Percentiles rank a stretch among this genome's conserved stretches.
These are phyloP conservation scores for Hymenotorrendiella dingleyae DNA, from an alignment of 2,329 filamentous ascomycete species.

Conservation along the genomic window DNA sequence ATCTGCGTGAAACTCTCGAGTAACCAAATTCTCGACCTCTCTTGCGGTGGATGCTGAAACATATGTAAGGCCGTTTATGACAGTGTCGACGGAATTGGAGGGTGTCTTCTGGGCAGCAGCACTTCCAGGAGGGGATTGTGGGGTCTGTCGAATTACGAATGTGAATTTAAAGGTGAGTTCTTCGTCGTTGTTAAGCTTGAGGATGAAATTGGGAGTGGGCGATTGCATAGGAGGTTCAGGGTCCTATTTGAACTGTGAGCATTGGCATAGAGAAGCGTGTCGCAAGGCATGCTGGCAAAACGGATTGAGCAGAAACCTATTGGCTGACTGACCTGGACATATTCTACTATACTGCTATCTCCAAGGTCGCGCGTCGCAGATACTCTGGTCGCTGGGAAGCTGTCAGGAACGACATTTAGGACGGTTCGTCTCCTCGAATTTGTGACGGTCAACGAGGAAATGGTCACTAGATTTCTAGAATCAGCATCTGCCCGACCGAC, in stretches of 20 bases:
- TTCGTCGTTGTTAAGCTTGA: constrained; percentile 85
- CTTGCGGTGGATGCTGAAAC: constrained; percentile 79
- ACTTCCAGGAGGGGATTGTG: constrained; percentile 36
- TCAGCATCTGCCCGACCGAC: constrained; percentile 9
- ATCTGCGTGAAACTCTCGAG: constrained; percentile 91
- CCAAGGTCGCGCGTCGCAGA: constrained; percentile 63
- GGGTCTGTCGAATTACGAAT: constrained; percentile 64
- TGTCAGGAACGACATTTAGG: constrained; percentile 75
- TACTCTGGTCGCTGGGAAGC: constrained; percentile 77
- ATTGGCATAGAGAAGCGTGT: constrained; percentile 3
- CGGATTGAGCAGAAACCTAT: neutral
- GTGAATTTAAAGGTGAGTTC: constrained; percentile 91
- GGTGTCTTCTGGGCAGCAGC: constrained; percentile 42
- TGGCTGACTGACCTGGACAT: constrained; percentile 65
- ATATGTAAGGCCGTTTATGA: constrained; percentile 84
- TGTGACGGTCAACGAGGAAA: constrained; percentile 76
- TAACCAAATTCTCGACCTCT: constrained; percentile 91
- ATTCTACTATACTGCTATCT: constrained; percentile 77
- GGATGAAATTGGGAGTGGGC: constrained; percentile 64
- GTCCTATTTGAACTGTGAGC: constrained; percentile 52
- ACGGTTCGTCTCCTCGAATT: constrained; percentile 74
- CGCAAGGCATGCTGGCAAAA: neutral
- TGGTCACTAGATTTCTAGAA: constrained; percentile 58
- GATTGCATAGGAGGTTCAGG: constrained; percentile 52
- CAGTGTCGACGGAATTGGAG: constrained; percentile 56